Evolutionary conservation across 2,329 filamentous ascomycete species (phyloP), one percentile per base, ranked within the genome.

Genomic region (Neonectria sp.): DNA sequence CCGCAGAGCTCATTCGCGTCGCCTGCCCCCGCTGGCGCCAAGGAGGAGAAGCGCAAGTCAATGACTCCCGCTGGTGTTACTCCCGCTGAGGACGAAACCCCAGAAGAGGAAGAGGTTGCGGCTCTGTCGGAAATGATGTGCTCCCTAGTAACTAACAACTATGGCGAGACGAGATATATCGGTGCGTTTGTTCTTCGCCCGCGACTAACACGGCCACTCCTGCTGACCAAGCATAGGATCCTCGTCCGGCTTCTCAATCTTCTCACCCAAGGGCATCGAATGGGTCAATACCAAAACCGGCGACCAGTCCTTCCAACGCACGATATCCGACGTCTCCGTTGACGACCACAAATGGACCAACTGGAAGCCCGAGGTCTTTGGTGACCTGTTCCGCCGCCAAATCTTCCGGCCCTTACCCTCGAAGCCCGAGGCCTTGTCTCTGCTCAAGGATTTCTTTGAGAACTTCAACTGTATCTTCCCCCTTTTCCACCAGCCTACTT

Each of bases 401-500:
- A 88, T 97, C 31, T 98, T 95, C 85, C 92, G 92, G 68, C 92
- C 91, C 17, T 82, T 98, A 35, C 96, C 96, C 3, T 86, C 93
- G 1, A 97, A 97, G 80, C 86, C 91, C n/a, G 95, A 98, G 82
- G 94, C 95, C 1, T 81, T 97, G 68, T 97, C 94, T 1, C 84
- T 98, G 43, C 89, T 98, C 68, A 94, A 93, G 80, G 96, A 99
- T 80, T 99, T 92, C 77, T 99, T 99, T 73, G 94, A 97, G 77
- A 98, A 98, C 82, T 98, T 99, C 87, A 99, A 99, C 84, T 96
- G 94, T 89, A 95, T 98, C 89, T 97, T 98, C 78, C 96, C 96
- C 6, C 86, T 99, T 4, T 99, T 97, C 77, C 96, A 99, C 80
- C 95, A 98, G 79, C 95, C 95, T 1, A 98, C 96, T 0, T 99